Conservation (phyloP, 2,329 filamentous ascomycete species). For the Colletotrichum plurivorum region DNA sequence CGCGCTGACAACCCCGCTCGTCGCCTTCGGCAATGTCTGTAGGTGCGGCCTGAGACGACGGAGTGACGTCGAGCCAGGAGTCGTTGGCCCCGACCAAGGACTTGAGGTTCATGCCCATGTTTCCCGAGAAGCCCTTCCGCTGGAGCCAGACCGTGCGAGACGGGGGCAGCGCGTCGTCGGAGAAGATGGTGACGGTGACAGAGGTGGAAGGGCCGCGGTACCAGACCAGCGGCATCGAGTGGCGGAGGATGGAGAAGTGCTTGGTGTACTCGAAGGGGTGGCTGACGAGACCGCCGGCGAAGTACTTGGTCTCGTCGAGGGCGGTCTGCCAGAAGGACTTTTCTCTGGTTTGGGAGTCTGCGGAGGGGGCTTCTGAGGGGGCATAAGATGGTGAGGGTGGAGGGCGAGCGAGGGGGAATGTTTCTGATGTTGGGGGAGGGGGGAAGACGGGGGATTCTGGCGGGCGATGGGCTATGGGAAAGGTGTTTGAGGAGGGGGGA, state of each 20-base stretch:
- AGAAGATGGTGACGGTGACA: constrained; percentile 75
- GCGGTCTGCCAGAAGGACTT: constrained; percentile 61
- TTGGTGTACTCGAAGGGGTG: constrained; percentile 76
- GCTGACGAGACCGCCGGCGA: constrained; percentile 74
- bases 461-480: not conserved
- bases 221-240: constrained; percentile 75
- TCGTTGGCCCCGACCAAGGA: constrained; percentile 71
- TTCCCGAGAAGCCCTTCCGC: constrained; percentile 77
- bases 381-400: constrained; percentile 4
- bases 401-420: constrained; percentile 5
- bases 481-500: not conserved
- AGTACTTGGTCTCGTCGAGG: constrained; percentile 72
- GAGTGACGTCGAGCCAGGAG: constrained; percentile 79
- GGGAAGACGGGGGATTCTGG: not conserved
- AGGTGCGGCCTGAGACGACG: constrained; percentile 59
- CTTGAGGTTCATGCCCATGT: constrained; percentile 77
- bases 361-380: not conserved
- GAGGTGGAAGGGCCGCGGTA: constrained; percentile 77
- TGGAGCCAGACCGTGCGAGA: constrained; percentile 77
- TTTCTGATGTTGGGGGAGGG: constrained; percentile 7
- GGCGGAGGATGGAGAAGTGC: constrained; percentile 76
- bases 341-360: constrained; percentile 27
- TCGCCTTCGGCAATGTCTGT: constrained; percentile 68
- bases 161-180: constrained; percentile 67
- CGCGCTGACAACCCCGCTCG: constrained; percentile 77